Percentiles rank a stretch among this genome's conserved stretches.
phyloP scores from a whole-genome alignment of 108 stramenopile species.

The Parietichytrium sp. region DNA sequence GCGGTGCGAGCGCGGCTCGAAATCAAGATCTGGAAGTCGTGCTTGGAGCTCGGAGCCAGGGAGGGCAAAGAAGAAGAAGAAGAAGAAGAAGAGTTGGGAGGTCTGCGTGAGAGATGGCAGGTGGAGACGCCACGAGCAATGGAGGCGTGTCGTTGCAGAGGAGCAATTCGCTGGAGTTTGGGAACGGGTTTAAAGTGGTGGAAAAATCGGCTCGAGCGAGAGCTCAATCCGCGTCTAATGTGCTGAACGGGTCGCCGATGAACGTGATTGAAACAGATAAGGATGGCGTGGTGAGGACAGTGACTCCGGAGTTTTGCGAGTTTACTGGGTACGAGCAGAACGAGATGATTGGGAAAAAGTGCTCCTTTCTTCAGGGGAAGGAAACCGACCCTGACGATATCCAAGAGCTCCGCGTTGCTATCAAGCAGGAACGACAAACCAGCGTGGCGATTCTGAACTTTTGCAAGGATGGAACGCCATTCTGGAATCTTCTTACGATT shows the following conservation, averaged over 20 bases:
- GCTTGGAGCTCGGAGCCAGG: too few relatives aligned
- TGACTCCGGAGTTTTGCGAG: constrained; percentile 66
- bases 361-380: constrained; percentile 88
- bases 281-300: not conserved
- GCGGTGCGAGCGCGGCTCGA: too few relatives aligned
- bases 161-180: too few relatives aligned
- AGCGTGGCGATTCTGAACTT: constrained; percentile 91
- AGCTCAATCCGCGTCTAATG: constrained; percentile 25
- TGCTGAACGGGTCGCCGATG: not conserved
- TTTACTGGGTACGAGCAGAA: constrained; percentile 88
- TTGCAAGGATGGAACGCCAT: constrained; percentile 88
- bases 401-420: constrained; percentile 82
- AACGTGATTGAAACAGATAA: constrained; percentile 30
- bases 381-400: constrained; percentile 93
- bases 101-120: too few relatives aligned
- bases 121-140: too few relatives aligned
- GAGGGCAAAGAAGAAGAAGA: too few relatives aligned
- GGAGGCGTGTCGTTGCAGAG: too few relatives aligned
- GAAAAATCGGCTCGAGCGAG: too few relatives aligned
- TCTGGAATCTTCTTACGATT: constrained; percentile 96
- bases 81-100: too few relatives aligned
- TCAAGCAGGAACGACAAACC: constrained; percentile 82
- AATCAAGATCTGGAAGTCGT: too few relatives aligned
- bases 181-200: too few relatives aligned
- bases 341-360: constrained; percentile 92